phyloP scores from a whole-genome alignment of 164 flowering plant species.

The Umbellularia californica region DNA sequence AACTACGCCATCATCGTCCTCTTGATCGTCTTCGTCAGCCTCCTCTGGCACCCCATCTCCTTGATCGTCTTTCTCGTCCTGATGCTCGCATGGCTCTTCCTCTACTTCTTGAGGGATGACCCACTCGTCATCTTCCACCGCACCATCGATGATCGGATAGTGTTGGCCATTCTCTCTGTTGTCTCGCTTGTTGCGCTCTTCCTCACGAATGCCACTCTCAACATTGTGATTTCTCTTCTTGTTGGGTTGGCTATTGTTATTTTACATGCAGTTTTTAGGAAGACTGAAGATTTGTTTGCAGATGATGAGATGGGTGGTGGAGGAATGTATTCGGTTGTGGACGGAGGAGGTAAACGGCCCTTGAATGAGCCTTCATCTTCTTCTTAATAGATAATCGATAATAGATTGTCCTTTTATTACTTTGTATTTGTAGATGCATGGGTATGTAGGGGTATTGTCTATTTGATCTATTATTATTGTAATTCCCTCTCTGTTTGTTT shows the following conservation, averaged over 20 bases:
- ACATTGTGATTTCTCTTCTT: constrained; percentile 28
- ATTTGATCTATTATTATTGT: background rate
- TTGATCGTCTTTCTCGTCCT: constrained; percentile 39
- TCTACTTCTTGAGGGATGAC: constrained; percentile 52
- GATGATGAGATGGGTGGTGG: constrained; percentile 22
- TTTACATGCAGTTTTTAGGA: constrained; percentile 39
- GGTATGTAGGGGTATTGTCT: background rate
- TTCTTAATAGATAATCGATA: background rate
- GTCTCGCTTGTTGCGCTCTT: constrained; percentile 35
- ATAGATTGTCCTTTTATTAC: background rate
- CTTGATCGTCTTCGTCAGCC: constrained; percentile 41
- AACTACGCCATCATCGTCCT: constrained; percentile 46
- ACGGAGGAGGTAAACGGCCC: too few species aligned
- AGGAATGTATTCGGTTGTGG: constrained; percentile 5
- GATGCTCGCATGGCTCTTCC: constrained; percentile 50
- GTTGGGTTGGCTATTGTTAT: constrained; percentile 29
- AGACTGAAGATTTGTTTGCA: constrained; percentile 36
- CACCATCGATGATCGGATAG: constrained; percentile 32
- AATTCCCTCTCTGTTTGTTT: background rate
- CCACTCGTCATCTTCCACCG: constrained; percentile 29
- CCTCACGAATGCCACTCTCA: constrained; percentile 34
- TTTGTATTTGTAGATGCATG: background rate
- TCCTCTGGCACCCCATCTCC: constrained; percentile 54
- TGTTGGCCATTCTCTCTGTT: constrained; percentile 26
- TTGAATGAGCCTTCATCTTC: background rate